These are phyloP conservation scores for Warburgia ugandensis DNA, from an alignment of 164 flowering plant species.

Conservation along the genomic window DNA sequence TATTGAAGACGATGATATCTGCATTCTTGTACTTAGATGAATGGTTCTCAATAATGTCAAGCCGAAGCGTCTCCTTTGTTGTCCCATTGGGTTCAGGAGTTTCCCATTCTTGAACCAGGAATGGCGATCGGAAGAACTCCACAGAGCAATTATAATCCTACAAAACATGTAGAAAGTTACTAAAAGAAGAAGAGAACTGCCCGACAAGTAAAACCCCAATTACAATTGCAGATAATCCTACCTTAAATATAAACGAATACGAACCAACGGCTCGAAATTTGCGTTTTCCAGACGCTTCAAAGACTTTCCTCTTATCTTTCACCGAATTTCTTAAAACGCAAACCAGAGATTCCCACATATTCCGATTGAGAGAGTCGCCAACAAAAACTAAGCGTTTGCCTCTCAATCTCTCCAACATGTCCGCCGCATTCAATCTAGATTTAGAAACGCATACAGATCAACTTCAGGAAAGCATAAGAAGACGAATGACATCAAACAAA, in stretches of 20 bases:
- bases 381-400: conserved; percentile 86
- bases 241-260: conserved; percentile 70
- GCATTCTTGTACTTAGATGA: conserved; percentile 64
- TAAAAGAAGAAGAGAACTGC: neutral
- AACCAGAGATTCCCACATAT: conserved; percentile 98
- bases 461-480: neutral
- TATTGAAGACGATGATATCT: conserved; percentile 79
- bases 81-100: conserved; percentile 48
- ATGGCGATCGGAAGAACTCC: conserved; percentile 91
- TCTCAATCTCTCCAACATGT: conserved; percentile 64
- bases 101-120: conserved; percentile 88
- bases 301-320: conserved; percentile 64
- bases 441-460: neutral
- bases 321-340: conserved; percentile 64
- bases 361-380: conserved; percentile 92
- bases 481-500: neutral
- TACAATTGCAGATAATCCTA: conserved; percentile 23
- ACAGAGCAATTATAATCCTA: conserved; percentile 76
- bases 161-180: neutral
- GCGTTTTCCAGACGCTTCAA: conserved; percentile 65
- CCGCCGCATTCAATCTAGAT: conserved; percentile 55
- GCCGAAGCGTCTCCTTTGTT: conserved; percentile 77
- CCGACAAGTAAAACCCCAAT: no score
- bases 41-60: conserved; percentile 56
- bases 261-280: conserved; percentile 70